Base-by-base conservation (phyloP, 1,284 basidiomycete genomes). In the Hypsizygus ulmarius region DNA sequence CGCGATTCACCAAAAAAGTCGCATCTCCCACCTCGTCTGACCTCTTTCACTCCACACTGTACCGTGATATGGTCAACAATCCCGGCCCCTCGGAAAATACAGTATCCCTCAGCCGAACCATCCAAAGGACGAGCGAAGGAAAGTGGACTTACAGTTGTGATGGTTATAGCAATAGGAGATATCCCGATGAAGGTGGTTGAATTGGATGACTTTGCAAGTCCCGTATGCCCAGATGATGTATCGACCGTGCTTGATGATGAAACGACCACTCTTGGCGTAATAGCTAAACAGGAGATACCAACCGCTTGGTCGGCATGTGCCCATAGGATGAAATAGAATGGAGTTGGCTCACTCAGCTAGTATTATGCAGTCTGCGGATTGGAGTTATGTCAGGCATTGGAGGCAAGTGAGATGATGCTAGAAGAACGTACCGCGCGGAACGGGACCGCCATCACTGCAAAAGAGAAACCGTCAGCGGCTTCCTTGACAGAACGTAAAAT, bases 131-230 rank as follows among this genome's bases (percentile, higher is more conserved):
- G 28, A 30, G 15, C 3, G 25, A 21, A 3, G 19, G 11, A 43
- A 14, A 43, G 15, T 14, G n/a, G 16, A 43, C 32, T 5, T 12
- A 34, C 32, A 43, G 25, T 43, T 18, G 35, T 27, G 32, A 16
- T 35, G 32, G 21, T 27, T 16, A 33, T 43, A 35, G 32, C 35
- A 45, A 30, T 38, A 45, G 14, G 43, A 45, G 10, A 45, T 45
- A 29, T 38, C 35, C 25, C 35, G 25, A 27, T 16, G 29, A 15
- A 44, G 29, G n/a, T 37, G 34, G 21, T 34, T 40, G 27, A 28
- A 40, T 10, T 40, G 39, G 21, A 18, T 44, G 8, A 37, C 34
- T 29, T 37, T 36, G 14, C 34, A 44, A 1, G 19, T 44, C 15
- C 14, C 16, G 14, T 44, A 44, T 2, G 43, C 34, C 43, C 43